These are phyloP conservation scores for Boletus coccyginus DNA, from an alignment of 768 basidiomycete genomes.

Conservation along the genomic window DNA sequence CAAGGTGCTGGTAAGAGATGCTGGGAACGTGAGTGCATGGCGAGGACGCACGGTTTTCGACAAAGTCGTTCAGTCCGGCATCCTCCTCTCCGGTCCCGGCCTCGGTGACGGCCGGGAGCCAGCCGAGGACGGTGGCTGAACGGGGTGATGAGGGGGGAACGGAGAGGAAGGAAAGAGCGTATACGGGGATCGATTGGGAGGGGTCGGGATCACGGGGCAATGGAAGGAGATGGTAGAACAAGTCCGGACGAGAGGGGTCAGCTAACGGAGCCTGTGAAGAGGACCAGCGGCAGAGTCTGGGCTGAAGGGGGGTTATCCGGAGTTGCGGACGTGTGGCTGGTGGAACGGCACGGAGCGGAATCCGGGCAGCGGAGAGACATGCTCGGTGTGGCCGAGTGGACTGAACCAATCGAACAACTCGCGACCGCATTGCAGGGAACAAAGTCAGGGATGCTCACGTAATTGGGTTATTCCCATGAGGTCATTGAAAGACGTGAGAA, in stretches of 20 bases:
- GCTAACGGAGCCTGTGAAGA: conserved; percentile 27
- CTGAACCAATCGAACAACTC: conserved; percentile 3
- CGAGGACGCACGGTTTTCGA: conserved; percentile 58
- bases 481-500: conserved; percentile 15
- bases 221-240: conserved; percentile 66
- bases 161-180: conserved; percentile 63
- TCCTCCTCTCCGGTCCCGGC: conserved; percentile 33
- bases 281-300: conserved; percentile 4
- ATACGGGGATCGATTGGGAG: conserved; percentile 46
- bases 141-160: conserved; percentile 41
- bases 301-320: conserved; percentile 11
- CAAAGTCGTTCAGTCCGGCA: conserved; percentile 67
- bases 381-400: neutral
- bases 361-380: neutral
- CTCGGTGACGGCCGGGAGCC: conserved; percentile 54
- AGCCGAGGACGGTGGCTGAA: conserved; percentile 61
- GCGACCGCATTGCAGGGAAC: conserved; percentile 8
- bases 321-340: neutral
- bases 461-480: neutral
- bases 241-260: conserved; percentile 61
- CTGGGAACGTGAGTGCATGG: neutral
- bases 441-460: neutral
- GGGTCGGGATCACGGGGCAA: conserved; percentile 44
- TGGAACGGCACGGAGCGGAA: neutral
- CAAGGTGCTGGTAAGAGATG: neutral